phyloP scores from a whole-genome alignment of 2,329 filamentous ascomycete species.

The Aspergillus floridensis region DNA sequence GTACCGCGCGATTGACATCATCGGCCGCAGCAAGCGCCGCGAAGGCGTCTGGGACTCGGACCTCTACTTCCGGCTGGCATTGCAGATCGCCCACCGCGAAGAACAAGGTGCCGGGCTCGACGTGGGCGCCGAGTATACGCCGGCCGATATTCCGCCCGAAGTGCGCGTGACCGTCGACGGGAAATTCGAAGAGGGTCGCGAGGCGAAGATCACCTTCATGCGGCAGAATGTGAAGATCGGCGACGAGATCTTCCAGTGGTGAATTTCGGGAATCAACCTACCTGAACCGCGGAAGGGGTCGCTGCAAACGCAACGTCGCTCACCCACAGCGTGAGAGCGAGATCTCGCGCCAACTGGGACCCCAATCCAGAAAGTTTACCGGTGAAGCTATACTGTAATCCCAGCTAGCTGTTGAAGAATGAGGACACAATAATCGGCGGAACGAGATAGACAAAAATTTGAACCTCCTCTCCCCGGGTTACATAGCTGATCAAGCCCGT shows the following conservation, averaged over 20 bases:
- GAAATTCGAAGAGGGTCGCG: constrained; percentile 7
- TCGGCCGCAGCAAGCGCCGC: constrained; percentile 59
- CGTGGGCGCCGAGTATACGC: constrained; percentile 2
- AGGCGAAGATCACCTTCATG: constrained; percentile 6
- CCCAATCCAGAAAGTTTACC: no score
- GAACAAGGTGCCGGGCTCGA: constrained; percentile 14
- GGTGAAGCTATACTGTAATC: no score
- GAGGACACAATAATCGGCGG: no score
- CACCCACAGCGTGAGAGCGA: no score
- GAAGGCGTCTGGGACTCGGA: constrained; percentile 66
- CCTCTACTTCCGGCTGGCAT: constrained; percentile 19
- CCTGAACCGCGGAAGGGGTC: no score
- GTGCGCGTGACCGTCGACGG: constrained; percentile 7
- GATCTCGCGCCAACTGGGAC: no score
- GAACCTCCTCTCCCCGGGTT: no score
- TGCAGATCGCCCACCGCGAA: constrained; percentile 19
- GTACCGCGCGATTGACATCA: constrained; percentile 60
- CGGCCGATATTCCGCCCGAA: constrained; percentile 3
- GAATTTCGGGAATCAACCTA: background rate
- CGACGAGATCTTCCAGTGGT: constrained; percentile 7
- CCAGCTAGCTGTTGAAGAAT: no score
- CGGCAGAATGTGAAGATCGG: background rate
- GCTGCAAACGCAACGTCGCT: no score
- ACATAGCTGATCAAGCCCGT: no score
- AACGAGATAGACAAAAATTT: no score